Conservation (phyloP, 805 yeast species). For the Groenewaldozyma tartarivorans region DNA sequence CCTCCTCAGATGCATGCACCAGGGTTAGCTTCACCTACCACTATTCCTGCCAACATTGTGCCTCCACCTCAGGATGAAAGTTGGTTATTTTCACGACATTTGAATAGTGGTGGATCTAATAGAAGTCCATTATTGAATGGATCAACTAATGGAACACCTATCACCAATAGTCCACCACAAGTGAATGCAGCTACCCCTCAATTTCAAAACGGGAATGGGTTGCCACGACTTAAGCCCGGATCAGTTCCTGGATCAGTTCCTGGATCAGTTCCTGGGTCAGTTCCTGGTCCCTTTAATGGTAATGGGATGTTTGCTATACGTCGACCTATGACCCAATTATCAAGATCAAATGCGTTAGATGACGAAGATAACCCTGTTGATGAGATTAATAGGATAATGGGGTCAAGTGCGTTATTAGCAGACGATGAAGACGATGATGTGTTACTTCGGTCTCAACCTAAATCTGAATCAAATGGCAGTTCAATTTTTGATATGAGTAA, state of each 20-base stretch:
- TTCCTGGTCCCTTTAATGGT: neutral
- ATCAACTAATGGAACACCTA: no score
- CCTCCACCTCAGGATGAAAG: neutral
- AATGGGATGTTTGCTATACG: neutral
- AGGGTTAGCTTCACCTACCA: neutral
- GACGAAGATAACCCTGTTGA: conserved; percentile 14
- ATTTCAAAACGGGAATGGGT: no score
- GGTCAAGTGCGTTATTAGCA: conserved; percentile 11
- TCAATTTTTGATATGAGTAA: no score
- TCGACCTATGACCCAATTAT: neutral
- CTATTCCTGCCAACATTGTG: neutral
- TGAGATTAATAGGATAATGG: conserved; percentile 14
- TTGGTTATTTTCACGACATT: neutral
- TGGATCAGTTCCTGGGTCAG: no score
- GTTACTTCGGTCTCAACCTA: neutral
- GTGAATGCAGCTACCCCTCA: no score
- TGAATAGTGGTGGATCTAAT: no score
- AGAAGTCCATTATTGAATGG: no score
- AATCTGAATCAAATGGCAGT: neutral
- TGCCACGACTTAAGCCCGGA: no score
- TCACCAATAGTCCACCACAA: no score
- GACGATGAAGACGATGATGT: conserved; percentile 10
- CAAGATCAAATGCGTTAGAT: neutral
- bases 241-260: no score
- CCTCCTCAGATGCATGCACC: neutral